A percentile compares a stretch with the other conserved stretches of the same genome.
phyloP scores from a whole-genome alignment of 495 filamentous ascomycete genomes.

The Xylaria cubensis region DNA sequence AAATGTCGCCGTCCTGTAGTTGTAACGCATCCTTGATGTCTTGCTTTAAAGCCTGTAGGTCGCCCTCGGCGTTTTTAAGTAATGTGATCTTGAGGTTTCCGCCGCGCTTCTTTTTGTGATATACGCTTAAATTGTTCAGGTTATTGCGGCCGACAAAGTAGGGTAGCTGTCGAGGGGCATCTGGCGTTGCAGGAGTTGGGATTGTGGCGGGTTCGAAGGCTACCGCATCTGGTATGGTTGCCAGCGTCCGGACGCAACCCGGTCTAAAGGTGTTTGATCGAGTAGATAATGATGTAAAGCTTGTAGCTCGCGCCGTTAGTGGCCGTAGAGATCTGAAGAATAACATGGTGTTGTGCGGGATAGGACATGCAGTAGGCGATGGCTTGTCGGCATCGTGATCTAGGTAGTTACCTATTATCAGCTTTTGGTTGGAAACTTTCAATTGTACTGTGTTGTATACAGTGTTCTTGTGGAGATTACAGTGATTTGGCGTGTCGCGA shows the following conservation, averaged over 20 bases:
- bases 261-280: conserved; percentile 20
- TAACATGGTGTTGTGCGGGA: conserved; percentile 19
- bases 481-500: conserved; percentile 43
- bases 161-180: conserved; percentile 48
- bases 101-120: conserved; percentile 73
- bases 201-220: conserved; percentile 31
- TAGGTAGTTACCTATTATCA: neutral
- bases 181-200: conserved; percentile 28
- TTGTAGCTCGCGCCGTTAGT: conserved; percentile 19
- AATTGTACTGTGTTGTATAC: neutral
- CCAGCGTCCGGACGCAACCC: conserved; percentile 1
- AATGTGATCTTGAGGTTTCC: conserved; percentile 78
- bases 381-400: neutral
- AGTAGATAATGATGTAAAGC: conserved; percentile 15
- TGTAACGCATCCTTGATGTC: conserved; percentile 44
- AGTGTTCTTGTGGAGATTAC: conserved; percentile 22
- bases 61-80: conserved; percentile 80
- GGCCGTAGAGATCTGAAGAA: conserved; percentile 28
- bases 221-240: conserved; percentile 7
- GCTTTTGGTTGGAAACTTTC: conserved; percentile 4
- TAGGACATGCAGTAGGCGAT: conserved; percentile 9
- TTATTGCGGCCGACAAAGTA: conserved; percentile 78
- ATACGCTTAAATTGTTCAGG: conserved; percentile 79
- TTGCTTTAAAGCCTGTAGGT: conserved; percentile 60
- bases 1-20: conserved; percentile 39